phyloP scores from a whole-genome alignment of 345 rosid genomes.

The Reutealis trisperma region DNA sequence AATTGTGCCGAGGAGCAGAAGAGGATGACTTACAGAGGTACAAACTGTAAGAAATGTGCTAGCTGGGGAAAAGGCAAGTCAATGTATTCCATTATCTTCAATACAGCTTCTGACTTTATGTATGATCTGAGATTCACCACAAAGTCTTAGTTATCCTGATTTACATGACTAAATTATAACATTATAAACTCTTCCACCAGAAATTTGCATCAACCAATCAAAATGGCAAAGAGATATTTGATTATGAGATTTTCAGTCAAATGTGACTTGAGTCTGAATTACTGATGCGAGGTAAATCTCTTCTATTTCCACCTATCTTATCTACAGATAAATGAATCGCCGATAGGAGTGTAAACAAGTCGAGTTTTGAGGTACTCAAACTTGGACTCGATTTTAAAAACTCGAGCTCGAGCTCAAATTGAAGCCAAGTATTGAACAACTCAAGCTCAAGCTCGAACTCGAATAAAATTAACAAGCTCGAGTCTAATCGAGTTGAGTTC shows the following conservation, averaged over 20 bases:
- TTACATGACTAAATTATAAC: not conserved
- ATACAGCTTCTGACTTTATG: slow-evolving; percentile 82
- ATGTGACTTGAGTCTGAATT: not conserved
- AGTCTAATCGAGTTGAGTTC: no score
- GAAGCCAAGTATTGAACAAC: no score
- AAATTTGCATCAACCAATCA: not conserved
- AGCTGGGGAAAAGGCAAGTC: slow-evolving; percentile 87
- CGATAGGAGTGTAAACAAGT: no score
- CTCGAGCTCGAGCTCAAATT: no score
- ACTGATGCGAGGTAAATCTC: not conserved
- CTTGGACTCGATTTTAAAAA: no score
- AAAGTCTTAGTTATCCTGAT: slow-evolving; percentile 5
- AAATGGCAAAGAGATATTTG: not conserved
- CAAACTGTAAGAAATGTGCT: slow-evolving; percentile 61
- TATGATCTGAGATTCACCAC: slow-evolving; percentile 57
- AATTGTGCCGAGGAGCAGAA: not conserved
- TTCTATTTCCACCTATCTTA: not conserved
- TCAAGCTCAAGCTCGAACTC: no score
- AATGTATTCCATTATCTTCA: slow-evolving; percentile 83
- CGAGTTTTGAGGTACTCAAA: no score
- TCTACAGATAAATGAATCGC: not conserved
- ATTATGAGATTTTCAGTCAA: not conserved
- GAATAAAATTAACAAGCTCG: no score
- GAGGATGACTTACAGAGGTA: slow-evolving; percentile 60
- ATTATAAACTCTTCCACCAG: not conserved